A percentile compares a stretch with the other conserved stretches of the same genome.
Conservation (phyloP, 768 basidiomycete genomes). For the Tephrocybe sp. region DNA sequence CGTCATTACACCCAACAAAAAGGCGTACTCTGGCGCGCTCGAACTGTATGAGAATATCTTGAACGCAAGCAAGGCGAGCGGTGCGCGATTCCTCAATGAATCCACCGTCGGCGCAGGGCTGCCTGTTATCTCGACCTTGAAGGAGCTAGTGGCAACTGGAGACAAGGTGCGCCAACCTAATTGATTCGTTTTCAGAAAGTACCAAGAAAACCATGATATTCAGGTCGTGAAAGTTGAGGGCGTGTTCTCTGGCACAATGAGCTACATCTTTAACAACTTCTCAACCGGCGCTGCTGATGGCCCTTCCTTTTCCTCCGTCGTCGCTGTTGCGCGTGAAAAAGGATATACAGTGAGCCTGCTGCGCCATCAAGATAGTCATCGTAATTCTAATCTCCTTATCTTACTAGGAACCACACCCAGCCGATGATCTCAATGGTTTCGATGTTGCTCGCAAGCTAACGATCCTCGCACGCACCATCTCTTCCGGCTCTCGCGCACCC, state of each 20-base stretch:
- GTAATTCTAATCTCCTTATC: not conserved
- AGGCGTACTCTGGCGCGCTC: conserved; percentile 81
- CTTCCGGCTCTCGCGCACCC: conserved; percentile 30
- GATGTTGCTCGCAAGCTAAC: conserved; percentile 98
- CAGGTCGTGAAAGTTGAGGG: conserved; percentile 92
- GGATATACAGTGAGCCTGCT: conserved; percentile 82
- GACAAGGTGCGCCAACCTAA: conserved; percentile 63
- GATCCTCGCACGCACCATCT: conserved; percentile 84
- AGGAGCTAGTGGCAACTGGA: conserved; percentile 89
- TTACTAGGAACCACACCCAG: conserved; percentile 91
- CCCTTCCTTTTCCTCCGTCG: conserved; percentile 85
- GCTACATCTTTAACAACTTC: conserved; percentile 98
- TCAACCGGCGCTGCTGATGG: conserved; percentile 68
- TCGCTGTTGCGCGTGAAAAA: conserved; percentile 83
- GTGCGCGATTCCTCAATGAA: conserved; percentile 79
- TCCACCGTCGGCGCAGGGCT: conserved; percentile 95
- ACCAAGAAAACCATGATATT: not conserved
- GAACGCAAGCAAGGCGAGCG: conserved; percentile 52
- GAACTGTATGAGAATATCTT: conserved; percentile 70
- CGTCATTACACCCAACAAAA: conserved; percentile 97
- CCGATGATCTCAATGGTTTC: conserved; percentile 93
- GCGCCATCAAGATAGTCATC: not conserved
- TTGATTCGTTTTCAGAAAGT: not conserved
- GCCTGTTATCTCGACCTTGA: conserved; percentile 88
- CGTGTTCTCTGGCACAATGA: conserved; percentile 96